A percentile compares a stretch with the other conserved stretches of the same genome.
Evolutionary conservation across 2,329 filamentous ascomycete genomes (phyloP).

Genomic region (Aspergillus hiratsukae): DNA sequence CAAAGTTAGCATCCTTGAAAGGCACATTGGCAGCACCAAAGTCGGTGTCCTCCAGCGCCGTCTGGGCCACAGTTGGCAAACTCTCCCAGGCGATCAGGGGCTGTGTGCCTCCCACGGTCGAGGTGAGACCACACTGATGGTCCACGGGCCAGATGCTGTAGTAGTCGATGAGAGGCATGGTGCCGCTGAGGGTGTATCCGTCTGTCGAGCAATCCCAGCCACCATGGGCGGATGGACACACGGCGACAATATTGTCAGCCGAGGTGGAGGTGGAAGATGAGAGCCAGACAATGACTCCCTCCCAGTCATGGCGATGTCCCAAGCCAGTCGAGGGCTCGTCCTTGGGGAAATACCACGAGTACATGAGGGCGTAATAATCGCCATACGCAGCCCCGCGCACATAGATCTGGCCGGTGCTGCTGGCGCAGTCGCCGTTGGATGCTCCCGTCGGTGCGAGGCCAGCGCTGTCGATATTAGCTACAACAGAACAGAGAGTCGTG

Average conservation of each 20-base stretch:
- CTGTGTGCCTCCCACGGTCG: conserved; percentile 40
- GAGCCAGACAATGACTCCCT: conserved; percentile 52
- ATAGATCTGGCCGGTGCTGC: conserved; percentile 50
- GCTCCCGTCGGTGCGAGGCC: conserved; percentile 41
- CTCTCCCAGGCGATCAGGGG: conserved; percentile 49
- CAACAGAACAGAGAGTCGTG: neutral
- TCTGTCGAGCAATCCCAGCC: conserved; percentile 43
- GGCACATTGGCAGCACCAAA: conserved; percentile 47
- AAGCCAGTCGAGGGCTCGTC: conserved; percentile 42
- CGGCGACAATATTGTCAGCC: conserved; percentile 43
- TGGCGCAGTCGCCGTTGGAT: conserved; percentile 38
- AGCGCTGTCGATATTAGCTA: conserved; percentile 28
- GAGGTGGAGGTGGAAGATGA: conserved; percentile 31
- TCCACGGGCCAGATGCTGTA: conserved; percentile 47
- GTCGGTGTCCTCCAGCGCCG: conserved; percentile 43
- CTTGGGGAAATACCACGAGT: conserved; percentile 51
- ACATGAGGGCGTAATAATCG: conserved; percentile 47
- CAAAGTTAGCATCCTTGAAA: conserved; percentile 46
- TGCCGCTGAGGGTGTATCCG: conserved; percentile 39
- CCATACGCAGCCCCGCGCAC: conserved; percentile 41
- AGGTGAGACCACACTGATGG: conserved; percentile 43
- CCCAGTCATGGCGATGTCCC: conserved; percentile 55
- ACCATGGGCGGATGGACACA: conserved; percentile 52
- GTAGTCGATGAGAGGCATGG: conserved; percentile 46
- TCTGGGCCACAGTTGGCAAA: conserved; percentile 40